Evolutionary conservation across 2,329 filamentous ascomycete species (phyloP).

Genomic region (Ophiostoma ips): DNA sequence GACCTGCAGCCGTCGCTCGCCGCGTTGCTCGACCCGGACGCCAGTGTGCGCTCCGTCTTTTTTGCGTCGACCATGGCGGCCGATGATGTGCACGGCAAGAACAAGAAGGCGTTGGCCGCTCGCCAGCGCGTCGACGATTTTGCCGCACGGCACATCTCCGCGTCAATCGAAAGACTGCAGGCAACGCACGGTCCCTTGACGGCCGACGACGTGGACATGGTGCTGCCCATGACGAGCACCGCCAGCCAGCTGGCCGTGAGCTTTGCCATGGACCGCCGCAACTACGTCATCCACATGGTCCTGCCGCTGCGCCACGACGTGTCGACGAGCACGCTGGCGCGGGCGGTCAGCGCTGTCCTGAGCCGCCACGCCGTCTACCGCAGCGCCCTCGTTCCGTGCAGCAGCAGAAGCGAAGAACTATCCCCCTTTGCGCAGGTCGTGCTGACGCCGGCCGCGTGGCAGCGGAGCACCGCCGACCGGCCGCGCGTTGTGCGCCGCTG

Average conservation of each 20-base stretch:
- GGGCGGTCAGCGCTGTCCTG: constrained; percentile 17
- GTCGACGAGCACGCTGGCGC: constrained; percentile 15
- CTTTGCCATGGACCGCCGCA: constrained; percentile 17
- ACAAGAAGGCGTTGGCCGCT: neutral
- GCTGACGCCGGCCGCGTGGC: constrained; percentile 12
- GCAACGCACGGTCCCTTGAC: neutral
- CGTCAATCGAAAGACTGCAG: too few species aligned
- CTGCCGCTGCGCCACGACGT: constrained; percentile 16
- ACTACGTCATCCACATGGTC: constrained; percentile 21
- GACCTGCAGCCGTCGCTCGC: constrained; percentile 14
- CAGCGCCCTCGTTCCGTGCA: constrained; percentile 20
- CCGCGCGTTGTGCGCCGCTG: neutral
- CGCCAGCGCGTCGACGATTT: too few species aligned
- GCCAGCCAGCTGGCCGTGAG: constrained; percentile 24
- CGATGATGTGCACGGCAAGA: neutral
- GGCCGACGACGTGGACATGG: constrained; percentile 15
- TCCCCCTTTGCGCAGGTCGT: constrained; percentile 24
- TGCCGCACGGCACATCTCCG: too few species aligned
- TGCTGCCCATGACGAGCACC: constrained; percentile 22
- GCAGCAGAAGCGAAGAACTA: constrained; percentile 21
- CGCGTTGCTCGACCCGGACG: constrained; percentile 18
- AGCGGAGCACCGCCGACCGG: neutral
- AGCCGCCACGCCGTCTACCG: constrained; percentile 20
- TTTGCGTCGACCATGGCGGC: neutral
- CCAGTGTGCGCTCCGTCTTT: constrained; percentile 16